Evolutionary conservation across 805 yeast species (phyloP).

Genomic region (Danielozyma ontarioensis): DNA sequence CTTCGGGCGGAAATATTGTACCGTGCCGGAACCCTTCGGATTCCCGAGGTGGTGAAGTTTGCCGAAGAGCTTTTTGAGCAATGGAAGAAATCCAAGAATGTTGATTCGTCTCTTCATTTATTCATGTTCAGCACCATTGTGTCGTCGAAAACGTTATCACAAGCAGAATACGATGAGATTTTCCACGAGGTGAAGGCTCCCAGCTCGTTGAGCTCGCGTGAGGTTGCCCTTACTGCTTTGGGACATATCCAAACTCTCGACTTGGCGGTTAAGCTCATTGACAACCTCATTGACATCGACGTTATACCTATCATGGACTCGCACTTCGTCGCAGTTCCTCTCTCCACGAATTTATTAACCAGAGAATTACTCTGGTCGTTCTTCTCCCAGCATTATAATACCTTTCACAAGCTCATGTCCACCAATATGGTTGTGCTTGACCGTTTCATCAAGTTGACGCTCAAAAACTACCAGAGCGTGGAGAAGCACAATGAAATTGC

Average conservation of each 20-base stretch:
- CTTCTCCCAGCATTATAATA: constrained; percentile 43
- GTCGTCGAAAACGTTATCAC: constrained; percentile 25
- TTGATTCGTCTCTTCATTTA: constrained; percentile 41
- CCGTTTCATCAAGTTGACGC: constrained; percentile 37
- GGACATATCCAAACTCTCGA: constrained; percentile 40
- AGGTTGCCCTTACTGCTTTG: constrained; percentile 51
- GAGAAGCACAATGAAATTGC: constrained; percentile 24
- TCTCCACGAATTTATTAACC: constrained; percentile 42
- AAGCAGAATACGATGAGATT: constrained; percentile 33
- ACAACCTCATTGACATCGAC: constrained; percentile 35
- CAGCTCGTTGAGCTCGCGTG: constrained; percentile 52
- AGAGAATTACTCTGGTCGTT: constrained; percentile 45
- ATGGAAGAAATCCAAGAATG: constrained; percentile 16
- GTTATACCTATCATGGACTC: constrained; percentile 55
- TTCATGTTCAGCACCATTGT: constrained; percentile 42
- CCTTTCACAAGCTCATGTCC: constrained; percentile 39
- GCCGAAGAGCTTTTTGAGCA: constrained; percentile 26
- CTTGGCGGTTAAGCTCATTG: constrained; percentile 35
- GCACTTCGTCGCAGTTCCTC: constrained; percentile 43
- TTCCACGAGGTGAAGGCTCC: constrained; percentile 47
- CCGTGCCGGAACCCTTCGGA: constrained; percentile 33
- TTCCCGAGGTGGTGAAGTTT: constrained; percentile 31
- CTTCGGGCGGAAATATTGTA: constrained; percentile 36
- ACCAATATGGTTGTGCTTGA: constrained; percentile 49
- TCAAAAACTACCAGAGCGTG: constrained; percentile 25